Evolutionary conservation across 106 monocot species (phyloP).

Genomic region (Platanthera zijinensis): DNA sequence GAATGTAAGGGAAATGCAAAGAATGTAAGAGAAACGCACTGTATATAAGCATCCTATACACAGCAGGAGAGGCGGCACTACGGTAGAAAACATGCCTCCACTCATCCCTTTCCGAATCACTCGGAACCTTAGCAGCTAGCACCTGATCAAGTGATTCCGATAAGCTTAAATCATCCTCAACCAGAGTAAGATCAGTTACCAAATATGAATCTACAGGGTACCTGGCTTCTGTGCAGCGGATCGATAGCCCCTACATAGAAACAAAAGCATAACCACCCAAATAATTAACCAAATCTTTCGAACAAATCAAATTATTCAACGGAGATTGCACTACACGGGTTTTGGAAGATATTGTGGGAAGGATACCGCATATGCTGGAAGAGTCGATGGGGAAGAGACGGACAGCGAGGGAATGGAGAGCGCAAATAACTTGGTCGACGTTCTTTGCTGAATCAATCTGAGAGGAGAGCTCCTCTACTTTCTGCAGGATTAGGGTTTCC

Average conservation of each 20-base stretch:
- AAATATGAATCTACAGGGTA: conserved; percentile 8
- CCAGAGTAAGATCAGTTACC: neutral
- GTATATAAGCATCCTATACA: conserved; percentile 59
- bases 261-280: neutral
- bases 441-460: conserved; percentile 36
- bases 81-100: conserved; percentile 55
- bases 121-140: conserved; percentile 16
- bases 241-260: conserved; percentile 36
- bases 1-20: conserved; percentile 20
- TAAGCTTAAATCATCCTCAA: neutral
- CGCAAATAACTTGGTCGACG: conserved; percentile 73
- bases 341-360: neutral
- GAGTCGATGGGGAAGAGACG: conserved; percentile 74
- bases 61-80: conserved; percentile 64
- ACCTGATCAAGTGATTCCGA: conserved; percentile 26
- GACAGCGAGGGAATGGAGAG: conserved; percentile 69
- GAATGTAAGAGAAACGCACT: conserved; percentile 29
- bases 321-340: neutral
- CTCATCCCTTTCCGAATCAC: conserved; percentile 27
- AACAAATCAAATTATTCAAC: neutral
- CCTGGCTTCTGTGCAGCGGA: conserved; percentile 36
- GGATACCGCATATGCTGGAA: conserved; percentile 37
- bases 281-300: neutral
- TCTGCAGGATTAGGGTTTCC: conserved; percentile 36
- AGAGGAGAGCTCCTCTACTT: conserved; percentile 42